phyloP scores from a whole-genome alignment of 2,329 filamentous ascomycete species.

The Alternaria longipes region DNA sequence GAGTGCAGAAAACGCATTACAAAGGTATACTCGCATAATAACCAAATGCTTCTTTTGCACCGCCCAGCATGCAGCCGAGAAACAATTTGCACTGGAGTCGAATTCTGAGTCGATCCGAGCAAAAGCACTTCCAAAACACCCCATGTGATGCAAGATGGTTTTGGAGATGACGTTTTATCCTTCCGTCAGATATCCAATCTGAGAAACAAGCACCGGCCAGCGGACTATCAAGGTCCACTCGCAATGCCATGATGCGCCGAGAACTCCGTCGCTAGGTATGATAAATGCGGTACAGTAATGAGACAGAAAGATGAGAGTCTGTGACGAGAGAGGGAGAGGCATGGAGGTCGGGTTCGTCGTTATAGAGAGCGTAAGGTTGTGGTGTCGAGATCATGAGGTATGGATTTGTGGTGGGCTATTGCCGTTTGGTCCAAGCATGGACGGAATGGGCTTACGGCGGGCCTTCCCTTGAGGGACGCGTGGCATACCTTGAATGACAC shows the following conservation, averaged over 20 bases:
- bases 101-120: constrained; percentile 17
- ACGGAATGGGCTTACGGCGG: constrained; percentile 60
- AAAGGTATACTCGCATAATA: constrained; percentile 29
- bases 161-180: constrained; percentile 33
- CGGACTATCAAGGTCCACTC: constrained; percentile 12
- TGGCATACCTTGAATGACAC: constrained; percentile 88
- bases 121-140: constrained; percentile 10
- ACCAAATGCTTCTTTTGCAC: constrained; percentile 13
- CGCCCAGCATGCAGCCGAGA: constrained; percentile 15
- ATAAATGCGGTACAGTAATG: constrained; percentile 35
- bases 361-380: constrained; percentile 21
- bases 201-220: constrained; percentile 15
- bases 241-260: constrained; percentile 26
- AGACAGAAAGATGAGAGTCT: constrained; percentile 13
- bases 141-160: constrained; percentile 36
- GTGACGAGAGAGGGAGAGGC: constrained; percentile 22
- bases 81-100: constrained; percentile 4
- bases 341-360: constrained; percentile 31
- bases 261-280: constrained; percentile 47
- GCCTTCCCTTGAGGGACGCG: constrained; percentile 62
- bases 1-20: constrained; percentile 29
- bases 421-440: constrained; percentile 49
- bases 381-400: constrained; percentile 34
- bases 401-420: constrained; percentile 33
- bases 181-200: constrained; percentile 34